These are phyloP conservation scores for Adiantum capillusveneris DNA, from an alignment of 75 land plant species.

Conservation along the genomic window DNA sequence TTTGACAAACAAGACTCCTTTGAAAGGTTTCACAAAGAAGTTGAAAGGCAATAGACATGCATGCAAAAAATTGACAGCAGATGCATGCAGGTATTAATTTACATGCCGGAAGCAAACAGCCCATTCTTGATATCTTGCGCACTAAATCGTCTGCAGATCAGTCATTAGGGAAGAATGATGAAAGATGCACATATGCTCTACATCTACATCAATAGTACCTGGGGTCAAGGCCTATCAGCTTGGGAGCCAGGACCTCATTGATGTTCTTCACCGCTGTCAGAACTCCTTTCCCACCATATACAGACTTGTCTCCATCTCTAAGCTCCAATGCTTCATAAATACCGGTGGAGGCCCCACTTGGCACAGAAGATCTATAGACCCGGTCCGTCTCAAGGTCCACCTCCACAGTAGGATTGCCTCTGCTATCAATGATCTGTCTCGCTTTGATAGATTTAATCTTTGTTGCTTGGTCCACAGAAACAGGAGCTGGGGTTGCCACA, in stretches of 20 bases:
- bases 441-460: constrained; percentile 41
- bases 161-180: neutral
- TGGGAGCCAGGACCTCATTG: constrained; percentile 64
- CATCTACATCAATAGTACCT: constrained; percentile 50
- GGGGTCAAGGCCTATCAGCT: constrained; percentile 67
- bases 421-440: constrained; percentile 33
- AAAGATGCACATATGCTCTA: neutral
- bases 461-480: neutral
- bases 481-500: neutral
- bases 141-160: no score
- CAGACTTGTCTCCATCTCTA: constrained; percentile 68
- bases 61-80: no score
- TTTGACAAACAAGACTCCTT: no score
- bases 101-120: no score
- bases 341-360: constrained; percentile 94
- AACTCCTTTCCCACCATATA: constrained; percentile 88
- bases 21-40: no score
- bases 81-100: no score
- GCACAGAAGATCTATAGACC: constrained; percentile 75
- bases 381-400: constrained; percentile 69
- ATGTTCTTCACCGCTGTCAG: constrained; percentile 67
- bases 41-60: no score
- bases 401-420: constrained; percentile 55
- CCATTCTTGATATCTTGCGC: no score
- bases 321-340: constrained; percentile 94